phyloP scores from a whole-genome alignment of 2,329 filamentous ascomycete genomes.

The Aulographum hederae region DNA sequence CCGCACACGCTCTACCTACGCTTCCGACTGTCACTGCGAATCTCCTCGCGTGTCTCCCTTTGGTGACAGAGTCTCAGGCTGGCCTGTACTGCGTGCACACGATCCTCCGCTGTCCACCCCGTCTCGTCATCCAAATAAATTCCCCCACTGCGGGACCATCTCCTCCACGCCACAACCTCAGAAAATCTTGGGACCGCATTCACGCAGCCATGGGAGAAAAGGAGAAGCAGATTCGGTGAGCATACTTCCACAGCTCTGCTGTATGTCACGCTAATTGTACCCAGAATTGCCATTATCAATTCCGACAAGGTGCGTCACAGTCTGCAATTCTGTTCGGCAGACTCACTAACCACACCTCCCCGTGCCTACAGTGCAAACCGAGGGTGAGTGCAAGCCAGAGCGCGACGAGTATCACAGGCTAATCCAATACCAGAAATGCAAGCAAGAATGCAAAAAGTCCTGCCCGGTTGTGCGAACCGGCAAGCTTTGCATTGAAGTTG shows the following conservation, averaged over 20 bases:
- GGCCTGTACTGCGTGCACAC: too few relatives aligned
- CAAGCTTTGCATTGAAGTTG: constrained; percentile 94
- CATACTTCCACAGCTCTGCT: too few relatives aligned
- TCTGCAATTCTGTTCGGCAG: background rate
- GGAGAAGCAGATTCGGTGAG: too few relatives aligned
- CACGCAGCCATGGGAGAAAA: constrained; percentile 96
- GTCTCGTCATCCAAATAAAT: too few relatives aligned
- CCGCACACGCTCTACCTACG: too few relatives aligned
- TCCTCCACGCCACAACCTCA: constrained; percentile 5
- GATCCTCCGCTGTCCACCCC: too few relatives aligned
- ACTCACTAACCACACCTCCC: constrained; percentile 2
- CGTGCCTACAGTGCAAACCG: constrained; percentile 72
- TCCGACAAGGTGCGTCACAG: constrained; percentile 67
- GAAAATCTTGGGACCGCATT: constrained; percentile 13
- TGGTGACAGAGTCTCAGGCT: too few relatives aligned
- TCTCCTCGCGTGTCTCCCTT: too few relatives aligned
- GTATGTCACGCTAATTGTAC: too few relatives aligned
- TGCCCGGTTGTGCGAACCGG: constrained; percentile 94
- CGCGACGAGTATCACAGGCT: constrained; percentile 7
- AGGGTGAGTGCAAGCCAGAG: constrained; percentile 37
- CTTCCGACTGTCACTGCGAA: too few relatives aligned
- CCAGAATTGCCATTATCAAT: constrained; percentile 97
- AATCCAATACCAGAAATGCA: constrained; percentile 59
- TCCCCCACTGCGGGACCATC: too few relatives aligned
- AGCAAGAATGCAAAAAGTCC: constrained; percentile 97